These are phyloP conservation scores for Leishmania arabica DNA, from an alignment of 208 protist genomes.

Conservation along the genomic window DNA sequence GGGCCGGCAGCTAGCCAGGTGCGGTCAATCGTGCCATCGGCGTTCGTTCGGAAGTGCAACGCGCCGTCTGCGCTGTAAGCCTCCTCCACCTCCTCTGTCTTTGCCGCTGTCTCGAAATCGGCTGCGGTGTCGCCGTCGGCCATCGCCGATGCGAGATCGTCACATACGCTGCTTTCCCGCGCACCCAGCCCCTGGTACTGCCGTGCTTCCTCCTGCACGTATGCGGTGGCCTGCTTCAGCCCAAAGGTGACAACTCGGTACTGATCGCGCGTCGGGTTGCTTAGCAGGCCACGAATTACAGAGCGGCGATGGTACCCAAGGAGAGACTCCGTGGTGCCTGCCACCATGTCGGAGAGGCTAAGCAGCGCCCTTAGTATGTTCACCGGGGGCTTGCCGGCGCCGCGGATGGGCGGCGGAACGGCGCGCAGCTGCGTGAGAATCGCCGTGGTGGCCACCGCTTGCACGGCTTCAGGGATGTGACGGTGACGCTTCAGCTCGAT, in stretches of 20 bases:
- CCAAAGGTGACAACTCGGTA: slow-evolving; percentile 66
- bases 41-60: slow-evolving; percentile 2
- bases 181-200: slow-evolving; percentile 17
- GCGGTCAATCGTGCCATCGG: slow-evolving; percentile 14
- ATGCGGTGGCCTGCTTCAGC: slow-evolving; percentile 68
- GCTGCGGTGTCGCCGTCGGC: slow-evolving; percentile 2
- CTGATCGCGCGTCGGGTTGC: slow-evolving; percentile 50
- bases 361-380: slow-evolving; percentile 36
- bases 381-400: slow-evolving; percentile 17
- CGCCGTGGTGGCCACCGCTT: slow-evolving; percentile 34
- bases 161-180: neutral
- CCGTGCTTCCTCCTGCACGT: slow-evolving; percentile 51
- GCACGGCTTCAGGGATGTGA: slow-evolving; percentile 34
- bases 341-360: slow-evolving; percentile 60
- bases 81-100: neutral
- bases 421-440: slow-evolving; percentile 71
- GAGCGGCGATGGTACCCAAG: slow-evolving; percentile 60
- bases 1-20: slow-evolving; percentile 6
- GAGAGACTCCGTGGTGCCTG: slow-evolving; percentile 39
- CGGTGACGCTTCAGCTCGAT: slow-evolving; percentile 48
- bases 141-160: neutral
- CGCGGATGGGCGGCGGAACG: slow-evolving; percentile 33
- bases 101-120: neutral
- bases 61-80: neutral
- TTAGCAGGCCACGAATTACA: slow-evolving; percentile 44